Base-by-base conservation (phyloP, 129 eudicot genomes). In the Kitagawia praeruptora region DNA sequence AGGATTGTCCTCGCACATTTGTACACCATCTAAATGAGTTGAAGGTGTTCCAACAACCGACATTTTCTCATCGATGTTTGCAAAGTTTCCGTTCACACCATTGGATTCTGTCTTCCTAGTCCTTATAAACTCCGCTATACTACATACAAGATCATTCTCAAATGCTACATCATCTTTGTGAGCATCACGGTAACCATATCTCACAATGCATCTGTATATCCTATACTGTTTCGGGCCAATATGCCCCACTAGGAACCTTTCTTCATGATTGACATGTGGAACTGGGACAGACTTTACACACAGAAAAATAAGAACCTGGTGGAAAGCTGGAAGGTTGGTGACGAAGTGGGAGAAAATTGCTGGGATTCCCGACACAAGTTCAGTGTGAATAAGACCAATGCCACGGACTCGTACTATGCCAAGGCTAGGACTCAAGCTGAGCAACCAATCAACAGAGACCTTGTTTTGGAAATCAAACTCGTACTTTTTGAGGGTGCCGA, bases 261-360 rank as follows among this genome's bases (percentile, higher is more conserved):
- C 99, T 54, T 96, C 96, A 27, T 81, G 93, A 66, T 74, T 85
- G 48, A 96, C 98, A 56, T 92, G 98, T 42, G 99, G 99, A 67
- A 92, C 72, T 5, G 98, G 92, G 77, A 96, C 98, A 7, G 97
- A 90, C 70, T 92, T 96, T 23, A 96, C 92, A 53, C 99, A 96
- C 0, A 96, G 93, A 70, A 96, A 96, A 12, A 96, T 84, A 6
- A 96, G 89, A 69, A 96, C 98, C 77, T 92, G 93, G 83, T 96
- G 99, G 80, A 96, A 96, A 23, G 99, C 99, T 42, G 99, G 99
- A 66, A 96, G 99, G 81, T 96, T 96, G 51, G 99, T 92, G 77
- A 96, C 97, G 73, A 96, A 96, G 69, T 92, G 99, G 51, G 98
- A 92, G 89, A 96, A 96, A 72, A 90, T 96, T 11, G 99, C 97